Evolutionary conservation across 441 rosid species (phyloP).

Genomic region (Bocquillonia castaneifolia): DNA sequence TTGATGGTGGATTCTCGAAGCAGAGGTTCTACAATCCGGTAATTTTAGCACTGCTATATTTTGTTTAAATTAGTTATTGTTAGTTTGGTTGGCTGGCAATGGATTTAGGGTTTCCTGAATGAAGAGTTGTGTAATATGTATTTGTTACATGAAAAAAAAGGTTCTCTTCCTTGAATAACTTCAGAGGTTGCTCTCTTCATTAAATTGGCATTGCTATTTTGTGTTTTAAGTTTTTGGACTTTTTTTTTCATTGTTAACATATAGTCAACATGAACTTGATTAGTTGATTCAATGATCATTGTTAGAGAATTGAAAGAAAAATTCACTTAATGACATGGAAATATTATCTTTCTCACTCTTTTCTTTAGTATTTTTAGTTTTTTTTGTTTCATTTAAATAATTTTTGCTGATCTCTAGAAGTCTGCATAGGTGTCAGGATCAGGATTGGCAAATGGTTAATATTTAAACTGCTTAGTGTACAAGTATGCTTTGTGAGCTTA

Average conservation of each 20-base stretch:
- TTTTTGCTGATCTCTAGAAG: neutral
- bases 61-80: neutral
- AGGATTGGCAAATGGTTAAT: neutral
- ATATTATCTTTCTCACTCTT: neutral
- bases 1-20: conserved; percentile 95
- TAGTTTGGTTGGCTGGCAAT: conserved; percentile 1
- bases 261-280: too few relatives aligned
- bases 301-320: neutral
- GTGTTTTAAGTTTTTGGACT: too few relatives aligned
- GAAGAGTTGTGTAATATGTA: neutral
- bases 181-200: neutral
- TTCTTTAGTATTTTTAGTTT: neutral
- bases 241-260: too few relatives aligned
- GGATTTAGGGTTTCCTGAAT: neutral
- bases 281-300: neutral
- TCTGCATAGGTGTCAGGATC: neutral
- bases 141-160: too few relatives aligned
- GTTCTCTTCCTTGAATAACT: too few relatives aligned
- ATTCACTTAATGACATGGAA: neutral
- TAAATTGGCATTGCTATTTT: too few relatives aligned
- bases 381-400: neutral
- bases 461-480: neutral
- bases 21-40: conserved; percentile 95
- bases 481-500: neutral
- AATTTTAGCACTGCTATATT: conserved; percentile 21